Evolutionary conservation across 345 rosid genomes (phyloP), one percentile per base, ranked within the genome.

Genomic region (Clarkia xantiana): DNA sequence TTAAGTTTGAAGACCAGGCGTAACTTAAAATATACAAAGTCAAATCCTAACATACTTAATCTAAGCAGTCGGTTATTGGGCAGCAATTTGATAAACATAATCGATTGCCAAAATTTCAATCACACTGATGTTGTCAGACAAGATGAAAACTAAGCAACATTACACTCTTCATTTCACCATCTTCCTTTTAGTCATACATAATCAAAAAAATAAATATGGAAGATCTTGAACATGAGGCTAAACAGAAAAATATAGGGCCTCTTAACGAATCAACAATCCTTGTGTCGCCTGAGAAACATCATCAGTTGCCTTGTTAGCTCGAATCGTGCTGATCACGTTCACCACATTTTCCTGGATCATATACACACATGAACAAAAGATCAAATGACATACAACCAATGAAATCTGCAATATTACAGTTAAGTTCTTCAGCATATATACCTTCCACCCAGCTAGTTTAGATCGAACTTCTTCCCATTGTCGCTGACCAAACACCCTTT

Each of bases 381-480:
- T 4, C 42, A 53, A 53, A 52, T 12, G 25, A 19, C 17, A 12
- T 14, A 9, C 36, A 36, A 23, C 14, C 38, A 43, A 42, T 5
- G 29, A 23, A 7, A 29, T 7, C 36, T 29, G 8, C 36, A 29
- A 29, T 5, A 29, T 29, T 7, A 29, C 36, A 5, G 9, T 45
- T 29, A 15, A 15, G 42, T n/a, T 23, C 11, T 17, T 12, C 19
- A 14, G 18, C 5, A 8, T n/a, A 60, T 51, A 67, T 72, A 87
- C 99, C 91, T 67, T 71, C 95, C 95, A 83, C 12, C 72, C 64
- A 40, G 76, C 79, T 14, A 90, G 79, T 71, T 81, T 90, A 59
- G 67, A 40, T 56, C 82, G 66, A 50, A 86, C 88, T 15, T 49
- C 60, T 50, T 64, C 76, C 95, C 97, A 90, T 42, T 86, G 94